A percentile compares a stretch with the other conserved stretches of the same genome.
These are phyloP conservation scores for Flaveria ramosissima DNA, from an alignment of 129 eudicot genomes.

Conservation along the genomic window DNA sequence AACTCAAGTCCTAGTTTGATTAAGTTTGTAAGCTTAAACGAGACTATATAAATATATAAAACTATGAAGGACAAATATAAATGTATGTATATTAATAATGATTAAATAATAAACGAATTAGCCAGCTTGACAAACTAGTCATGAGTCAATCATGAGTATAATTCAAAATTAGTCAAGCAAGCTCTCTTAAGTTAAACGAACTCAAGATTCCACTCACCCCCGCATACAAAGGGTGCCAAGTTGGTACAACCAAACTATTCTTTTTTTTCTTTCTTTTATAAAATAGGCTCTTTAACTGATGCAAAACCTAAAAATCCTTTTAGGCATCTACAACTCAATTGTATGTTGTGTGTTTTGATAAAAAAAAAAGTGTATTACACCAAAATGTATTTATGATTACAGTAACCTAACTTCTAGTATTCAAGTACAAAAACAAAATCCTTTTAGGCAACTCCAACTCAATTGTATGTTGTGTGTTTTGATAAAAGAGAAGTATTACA, in stretches of 20 bases:
- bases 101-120: too few relatives aligned
- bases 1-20: background rate
- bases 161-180: background rate
- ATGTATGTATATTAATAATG: too few relatives aligned
- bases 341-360: slow-evolving; percentile 12
- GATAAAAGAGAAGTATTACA: background rate
- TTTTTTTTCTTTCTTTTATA: background rate
- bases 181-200: background rate
- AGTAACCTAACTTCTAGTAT: slow-evolving; percentile 18
- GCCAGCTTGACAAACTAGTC: background rate
- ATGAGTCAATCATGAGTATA: background rate
- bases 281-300: background rate
- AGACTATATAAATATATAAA: too few relatives aligned
- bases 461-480: slow-evolving; percentile 15
- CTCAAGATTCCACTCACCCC: too few relatives aligned
- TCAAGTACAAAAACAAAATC: slow-evolving; percentile 26
- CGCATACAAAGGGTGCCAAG: too few relatives aligned
- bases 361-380: background rate
- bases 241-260: too few relatives aligned
- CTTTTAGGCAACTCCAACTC: background rate
- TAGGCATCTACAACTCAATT: background rate
- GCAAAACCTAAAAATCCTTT: slow-evolving; percentile 6
- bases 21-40: background rate
- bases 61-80: too few relatives aligned
- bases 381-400: background rate